Percentiles rank a stretch among this genome's conserved stretches.
Conservation (phyloP, 345 rosid genomes). For the Heritiera littoralis region DNA sequence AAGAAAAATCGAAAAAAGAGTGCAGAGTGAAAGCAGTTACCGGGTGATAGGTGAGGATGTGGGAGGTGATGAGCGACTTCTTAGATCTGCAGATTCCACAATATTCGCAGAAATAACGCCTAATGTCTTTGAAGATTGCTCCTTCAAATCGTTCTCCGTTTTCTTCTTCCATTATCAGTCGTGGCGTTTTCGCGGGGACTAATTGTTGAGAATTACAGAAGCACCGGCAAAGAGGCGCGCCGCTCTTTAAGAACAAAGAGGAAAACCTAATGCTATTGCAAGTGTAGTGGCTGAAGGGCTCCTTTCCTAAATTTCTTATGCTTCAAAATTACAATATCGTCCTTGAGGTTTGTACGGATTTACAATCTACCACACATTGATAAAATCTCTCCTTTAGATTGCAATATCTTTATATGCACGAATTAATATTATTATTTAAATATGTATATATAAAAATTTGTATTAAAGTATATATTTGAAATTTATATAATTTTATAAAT, state of each 20-base stretch:
- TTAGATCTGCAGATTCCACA: slow-evolving; percentile 91
- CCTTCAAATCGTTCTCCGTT: slow-evolving; percentile 30
- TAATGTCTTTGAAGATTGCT: slow-evolving; percentile 47
- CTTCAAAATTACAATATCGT: too few species aligned
- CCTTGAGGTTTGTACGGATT: too few species aligned
- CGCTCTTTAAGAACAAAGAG: background rate
- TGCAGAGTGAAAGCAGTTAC: slow-evolving; percentile 24
- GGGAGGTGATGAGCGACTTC: slow-evolving; percentile 67
- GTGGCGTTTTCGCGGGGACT: background rate
- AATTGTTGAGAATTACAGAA: background rate
- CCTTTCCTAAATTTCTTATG: too few species aligned
- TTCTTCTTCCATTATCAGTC: slow-evolving; percentile 19
- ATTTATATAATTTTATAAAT: too few species aligned
- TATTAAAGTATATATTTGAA: too few species aligned
- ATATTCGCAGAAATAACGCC: slow-evolving; percentile 72
- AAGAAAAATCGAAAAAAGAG: background rate
- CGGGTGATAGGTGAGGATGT: slow-evolving; percentile 58
- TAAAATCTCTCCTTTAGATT: too few species aligned
- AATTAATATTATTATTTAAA: too few species aligned
- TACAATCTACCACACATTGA: too few species aligned
- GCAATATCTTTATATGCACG: too few species aligned
- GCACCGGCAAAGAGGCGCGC: background rate
- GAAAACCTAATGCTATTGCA: too few species aligned
- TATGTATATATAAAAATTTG: too few species aligned
- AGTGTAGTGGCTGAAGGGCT: too few species aligned